Conservation (phyloP, 83 land plant species). For the Picea abies region DNA sequence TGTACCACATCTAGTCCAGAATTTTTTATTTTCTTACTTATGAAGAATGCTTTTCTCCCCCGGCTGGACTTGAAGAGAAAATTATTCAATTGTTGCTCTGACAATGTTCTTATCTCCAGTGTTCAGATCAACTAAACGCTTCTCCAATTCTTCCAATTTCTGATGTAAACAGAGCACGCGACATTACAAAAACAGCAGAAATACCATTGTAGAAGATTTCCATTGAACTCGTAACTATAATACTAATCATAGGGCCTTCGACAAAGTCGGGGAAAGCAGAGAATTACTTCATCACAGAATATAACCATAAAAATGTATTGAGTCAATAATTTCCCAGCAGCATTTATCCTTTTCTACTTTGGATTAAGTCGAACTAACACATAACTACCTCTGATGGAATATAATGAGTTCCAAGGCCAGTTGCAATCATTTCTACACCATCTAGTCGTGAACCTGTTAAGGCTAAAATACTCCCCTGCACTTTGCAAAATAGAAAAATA, state of each 20-base stretch:
- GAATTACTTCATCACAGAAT: background rate
- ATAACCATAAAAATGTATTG: background rate
- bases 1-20: background rate
- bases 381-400: slow-evolving; percentile 59
- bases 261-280: no score
- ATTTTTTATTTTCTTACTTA: slow-evolving; percentile 37
- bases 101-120: slow-evolving; percentile 50
- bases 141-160: slow-evolving; percentile 69
- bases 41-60: slow-evolving; percentile 62
- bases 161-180: slow-evolving; percentile 14
- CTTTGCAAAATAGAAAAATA: background rate
- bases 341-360: background rate
- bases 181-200: background rate
- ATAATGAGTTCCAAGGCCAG: slow-evolving; percentile 72
- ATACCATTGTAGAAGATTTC: background rate
- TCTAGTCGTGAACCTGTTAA: slow-evolving; percentile 68
- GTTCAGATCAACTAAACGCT: slow-evolving; percentile 59
- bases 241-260: background rate
- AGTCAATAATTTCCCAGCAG: background rate
- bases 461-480: slow-evolving; percentile 67
- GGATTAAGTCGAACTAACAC: background rate
- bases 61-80: slow-evolving; percentile 44
- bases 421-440: slow-evolving; percentile 68
- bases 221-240: no score
- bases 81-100: slow-evolving; percentile 52